Percentiles rank a stretch among this genome's conserved stretches.
Evolutionary conservation across 1,284 basidiomycete species (phyloP).

Genomic region (Veloboletus limbatus): DNA sequence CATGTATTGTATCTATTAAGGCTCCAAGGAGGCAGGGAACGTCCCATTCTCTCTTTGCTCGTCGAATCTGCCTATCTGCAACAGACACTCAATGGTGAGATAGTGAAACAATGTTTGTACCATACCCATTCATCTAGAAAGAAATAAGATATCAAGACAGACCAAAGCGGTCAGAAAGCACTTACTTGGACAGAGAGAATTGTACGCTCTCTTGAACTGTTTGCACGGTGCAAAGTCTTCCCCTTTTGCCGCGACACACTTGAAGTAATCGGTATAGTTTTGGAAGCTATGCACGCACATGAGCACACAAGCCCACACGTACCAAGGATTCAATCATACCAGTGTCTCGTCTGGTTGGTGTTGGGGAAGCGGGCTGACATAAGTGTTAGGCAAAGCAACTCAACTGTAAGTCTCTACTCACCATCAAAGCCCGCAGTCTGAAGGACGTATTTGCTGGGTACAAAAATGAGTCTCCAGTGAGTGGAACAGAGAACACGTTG

Average conservation of each 20-base stretch:
- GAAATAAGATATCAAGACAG: constrained; percentile 12
- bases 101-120: background rate
- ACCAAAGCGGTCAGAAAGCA: constrained; percentile 27
- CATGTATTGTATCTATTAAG: constrained; percentile 41
- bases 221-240: constrained; percentile 98
- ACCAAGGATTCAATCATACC: constrained; percentile 47
- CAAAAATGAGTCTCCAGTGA: constrained; percentile 4
- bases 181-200: constrained; percentile 97
- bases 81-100: constrained; percentile 11
- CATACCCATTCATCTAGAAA: constrained; percentile 80
- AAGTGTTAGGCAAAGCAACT: constrained; percentile 10
- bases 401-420: constrained; percentile 34
- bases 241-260: constrained; percentile 95
- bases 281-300: constrained; percentile 67
- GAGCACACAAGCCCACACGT: constrained; percentile 2
- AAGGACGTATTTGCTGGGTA: constrained; percentile 72
- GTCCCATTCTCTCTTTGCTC: constrained; percentile 90
- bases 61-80: constrained; percentile 81
- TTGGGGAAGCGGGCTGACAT: constrained; percentile 88
- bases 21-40: constrained; percentile 88
- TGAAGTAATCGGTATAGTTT: constrained; percentile 98
- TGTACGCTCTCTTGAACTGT: constrained; percentile 96
- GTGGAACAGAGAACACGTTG: background rate
- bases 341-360: constrained; percentile 93
- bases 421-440: constrained; percentile 88